Base-by-base conservation (phyloP, 768 basidiomycete species). In the Boletus rufocinnamomeus region DNA sequence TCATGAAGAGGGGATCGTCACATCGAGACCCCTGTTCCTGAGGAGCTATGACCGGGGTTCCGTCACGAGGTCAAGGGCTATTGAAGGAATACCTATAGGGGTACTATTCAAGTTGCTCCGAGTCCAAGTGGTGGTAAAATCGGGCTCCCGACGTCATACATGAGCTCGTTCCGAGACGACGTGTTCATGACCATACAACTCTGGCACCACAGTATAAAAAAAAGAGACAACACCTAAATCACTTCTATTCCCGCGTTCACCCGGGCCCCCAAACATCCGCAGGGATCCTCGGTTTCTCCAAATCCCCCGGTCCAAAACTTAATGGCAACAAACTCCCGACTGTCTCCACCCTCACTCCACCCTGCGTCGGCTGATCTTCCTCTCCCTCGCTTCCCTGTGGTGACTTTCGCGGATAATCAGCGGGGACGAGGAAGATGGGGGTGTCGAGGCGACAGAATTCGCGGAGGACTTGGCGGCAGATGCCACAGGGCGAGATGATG, bases 381-480 rank as follows among this genome's bases (percentile, higher is more conserved):
- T 75, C 73, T 19, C 23, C 53, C 16, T 25, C 32, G 10, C 44
- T 5, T 7, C 16, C 47, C 11, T 41, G 43, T 2, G 17, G 21
- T 72, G 69, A 23, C 65, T 65, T 61, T 56, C 80, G 73, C 0
- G 82, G 79, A 65, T 86, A 86, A 66, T 86, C 80, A 2, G 82
- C 83, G 3, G 89, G 88, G 3, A 90, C 82, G 4, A 95, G 84
- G 27, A 85, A 72, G 54, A 89, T 76, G 0, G 91, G 91, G 79
- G 88, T 89, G 27, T 85, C 77, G 38, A 83, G 80, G 7, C 82
- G 72, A 66, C 91, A 94, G 65, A 96, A 95, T 66, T 96, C 94
- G 57, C 91, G 85, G 50, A 93, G 81, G 50, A 97, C 82, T 70
- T 98, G 95, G 9, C 96, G 88, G 66, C 95, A 99, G 48, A 95